These are phyloP conservation scores for Flaveria ramosissima DNA, from an alignment of 129 eudicot genomes.

Conservation along the genomic window DNA sequence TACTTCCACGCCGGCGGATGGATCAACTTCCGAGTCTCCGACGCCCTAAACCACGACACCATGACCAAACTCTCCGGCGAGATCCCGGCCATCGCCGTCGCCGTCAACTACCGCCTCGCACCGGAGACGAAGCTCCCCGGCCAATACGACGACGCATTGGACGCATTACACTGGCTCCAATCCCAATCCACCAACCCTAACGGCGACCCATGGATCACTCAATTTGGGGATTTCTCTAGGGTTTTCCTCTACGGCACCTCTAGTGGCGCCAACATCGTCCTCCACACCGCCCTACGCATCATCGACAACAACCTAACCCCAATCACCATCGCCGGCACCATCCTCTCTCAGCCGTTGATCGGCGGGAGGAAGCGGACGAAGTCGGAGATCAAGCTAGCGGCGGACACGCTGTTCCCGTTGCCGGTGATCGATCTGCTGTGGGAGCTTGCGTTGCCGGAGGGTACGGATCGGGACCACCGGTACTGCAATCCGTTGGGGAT, in stretches of 20 bases:
- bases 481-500: conserved; percentile 70
- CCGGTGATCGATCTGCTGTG: conserved; percentile 71
- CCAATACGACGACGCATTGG: conserved; percentile 72
- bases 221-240: conserved; percentile 55
- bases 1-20: conserved; percentile 72
- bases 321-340: conserved; percentile 45
- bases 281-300: conserved; percentile 44
- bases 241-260: conserved; percentile 57
- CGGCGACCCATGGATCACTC: conserved; percentile 66
- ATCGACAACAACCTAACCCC: conserved; percentile 42
- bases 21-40: conserved; percentile 42
- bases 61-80: conserved; percentile 43
- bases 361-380: conserved; percentile 59
- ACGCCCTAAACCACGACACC: conserved; percentile 41
- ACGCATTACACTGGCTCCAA: conserved; percentile 56
- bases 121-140: conserved; percentile 77
- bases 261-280: conserved; percentile 73
- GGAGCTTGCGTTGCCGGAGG: conserved; percentile 80
- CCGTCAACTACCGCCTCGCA: conserved; percentile 64
- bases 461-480: conserved; percentile 73
- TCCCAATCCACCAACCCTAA: conserved; percentile 41
- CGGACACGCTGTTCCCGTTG: conserved; percentile 66
- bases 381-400: conserved; percentile 62
- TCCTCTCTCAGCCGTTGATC: conserved; percentile 62
- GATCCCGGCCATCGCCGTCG: conserved; percentile 53